phyloP scores from a whole-genome alignment of 345 rosid genomes.

The Eucalyptus coolabah region DNA sequence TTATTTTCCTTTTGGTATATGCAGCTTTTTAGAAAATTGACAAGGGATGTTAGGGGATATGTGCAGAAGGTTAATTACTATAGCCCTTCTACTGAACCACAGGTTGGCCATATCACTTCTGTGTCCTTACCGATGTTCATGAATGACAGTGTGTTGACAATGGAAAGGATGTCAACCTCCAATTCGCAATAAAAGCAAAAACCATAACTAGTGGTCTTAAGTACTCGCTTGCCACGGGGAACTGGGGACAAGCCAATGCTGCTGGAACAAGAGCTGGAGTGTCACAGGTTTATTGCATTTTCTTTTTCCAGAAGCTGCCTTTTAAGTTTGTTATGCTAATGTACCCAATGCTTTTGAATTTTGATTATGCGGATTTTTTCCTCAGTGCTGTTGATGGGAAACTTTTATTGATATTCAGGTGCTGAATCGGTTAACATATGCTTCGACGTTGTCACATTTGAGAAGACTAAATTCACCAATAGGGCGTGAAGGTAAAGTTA shows the following conservation, averaged over 20 bases:
- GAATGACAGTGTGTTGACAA: slow-evolving; percentile 77
- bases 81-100: neutral
- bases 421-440: slow-evolving; percentile 89
- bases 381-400: neutral
- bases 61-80: slow-evolving; percentile 78
- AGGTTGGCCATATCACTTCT: neutral
- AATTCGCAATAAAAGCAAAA: slow-evolving; percentile 93
- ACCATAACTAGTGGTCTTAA: slow-evolving; percentile 97
- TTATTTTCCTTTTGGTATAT: neutral
- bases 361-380: neutral
- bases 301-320: neutral
- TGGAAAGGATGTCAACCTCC: slow-evolving; percentile 95
- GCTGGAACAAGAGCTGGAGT: slow-evolving; percentile 99
- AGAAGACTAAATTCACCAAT: slow-evolving; percentile 97
- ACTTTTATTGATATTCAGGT: slow-evolving; percentile 28
- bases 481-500: slow-evolving; percentile 83
- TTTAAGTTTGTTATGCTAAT: neutral
- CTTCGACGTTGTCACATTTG: slow-evolving; percentile 91
- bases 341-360: neutral
- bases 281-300: slow-evolving; percentile 55
- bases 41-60: slow-evolving; percentile 87
- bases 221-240: slow-evolving; percentile 97
- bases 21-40: slow-evolving; percentile 93
- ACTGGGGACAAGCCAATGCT: slow-evolving; percentile 99
- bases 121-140: slow-evolving; percentile 1